These are phyloP conservation scores for Septoria linicola DNA, from an alignment of 2,329 filamentous ascomycete genomes.

Conservation along the genomic window DNA sequence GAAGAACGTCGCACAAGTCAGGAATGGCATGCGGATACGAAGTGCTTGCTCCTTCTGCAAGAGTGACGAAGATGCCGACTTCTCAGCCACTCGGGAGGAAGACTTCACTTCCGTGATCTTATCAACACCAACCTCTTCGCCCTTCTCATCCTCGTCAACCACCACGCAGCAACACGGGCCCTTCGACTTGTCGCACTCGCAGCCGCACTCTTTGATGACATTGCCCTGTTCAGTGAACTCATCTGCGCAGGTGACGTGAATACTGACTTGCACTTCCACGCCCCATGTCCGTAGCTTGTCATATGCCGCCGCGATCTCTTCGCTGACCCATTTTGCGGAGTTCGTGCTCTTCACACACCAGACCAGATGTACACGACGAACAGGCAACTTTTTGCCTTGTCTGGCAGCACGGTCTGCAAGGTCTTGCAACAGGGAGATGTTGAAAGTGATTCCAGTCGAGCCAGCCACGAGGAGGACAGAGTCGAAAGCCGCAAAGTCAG, in stretches of 20 bases:
- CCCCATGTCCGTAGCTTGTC: conserved; percentile 22
- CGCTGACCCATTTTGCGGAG: conserved; percentile 25
- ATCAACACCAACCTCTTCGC: conserved; percentile 16
- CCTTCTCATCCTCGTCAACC: conserved; percentile 20
- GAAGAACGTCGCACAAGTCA: conserved; percentile 27
- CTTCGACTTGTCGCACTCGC: conserved; percentile 29
- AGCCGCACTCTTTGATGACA: conserved; percentile 26
- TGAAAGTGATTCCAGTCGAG: conserved; percentile 35
- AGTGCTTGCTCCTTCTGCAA: not conserved
- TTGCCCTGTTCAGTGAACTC: conserved; percentile 24
- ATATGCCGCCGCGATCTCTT: conserved; percentile 25
- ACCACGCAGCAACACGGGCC: conserved; percentile 30
- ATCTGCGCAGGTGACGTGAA: conserved; percentile 32
- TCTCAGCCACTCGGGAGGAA: not conserved
- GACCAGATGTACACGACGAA: conserved; percentile 28
- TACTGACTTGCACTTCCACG: conserved; percentile 26
- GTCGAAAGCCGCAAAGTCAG: conserved; percentile 32
- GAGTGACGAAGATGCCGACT: not conserved
- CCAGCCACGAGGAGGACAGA: conserved; percentile 31
- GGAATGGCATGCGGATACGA: conserved; percentile 15
- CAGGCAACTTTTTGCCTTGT: conserved; percentile 23
- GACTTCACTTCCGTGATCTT: conserved; percentile 16
- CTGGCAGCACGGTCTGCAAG: conserved; percentile 27
- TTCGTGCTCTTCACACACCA: conserved; percentile 31
- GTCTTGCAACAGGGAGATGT: conserved; percentile 28